Conservation (phyloP, 768 basidiomycete species). For the Lactarius sp. region DNA sequence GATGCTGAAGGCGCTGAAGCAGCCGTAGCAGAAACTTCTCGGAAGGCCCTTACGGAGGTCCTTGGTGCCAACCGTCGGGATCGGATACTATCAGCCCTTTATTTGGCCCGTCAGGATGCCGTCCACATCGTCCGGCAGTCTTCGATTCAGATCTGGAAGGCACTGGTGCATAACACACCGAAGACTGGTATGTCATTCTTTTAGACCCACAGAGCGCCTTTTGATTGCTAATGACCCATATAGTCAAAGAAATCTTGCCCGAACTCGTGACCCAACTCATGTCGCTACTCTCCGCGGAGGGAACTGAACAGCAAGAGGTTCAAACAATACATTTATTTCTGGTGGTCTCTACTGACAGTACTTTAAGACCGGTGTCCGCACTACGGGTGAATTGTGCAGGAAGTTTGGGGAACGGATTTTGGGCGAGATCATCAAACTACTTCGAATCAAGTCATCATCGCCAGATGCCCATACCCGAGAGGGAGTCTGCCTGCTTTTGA, state of each 20-base stretch:
- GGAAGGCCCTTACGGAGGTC: conserved; percentile 80
- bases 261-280: conserved; percentile 78
- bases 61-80: conserved; percentile 87
- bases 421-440: conserved; percentile 73
- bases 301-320: conserved; percentile 89
- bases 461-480: conserved; percentile 61
- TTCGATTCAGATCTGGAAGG: conserved; percentile 97
- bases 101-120: conserved; percentile 89
- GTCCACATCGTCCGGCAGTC: conserved; percentile 86
- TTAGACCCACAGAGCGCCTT: not conserved
- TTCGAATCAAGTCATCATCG: conserved; percentile 62
- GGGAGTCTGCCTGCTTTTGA: conserved; percentile 83
- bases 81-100: conserved; percentile 84
- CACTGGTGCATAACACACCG: conserved; percentile 90
- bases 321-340: not conserved
- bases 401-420: conserved; percentile 94
- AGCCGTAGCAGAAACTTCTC: conserved; percentile 68
- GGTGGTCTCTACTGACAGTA: conserved; percentile 1
- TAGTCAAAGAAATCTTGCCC: conserved; percentile 86
- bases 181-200: conserved; percentile 59
- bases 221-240: conserved; percentile 14
- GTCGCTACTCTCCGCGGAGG: conserved; percentile 68
- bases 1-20: conserved; percentile 72
- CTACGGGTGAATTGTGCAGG: conserved; percentile 82
- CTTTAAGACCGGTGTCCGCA: conserved; percentile 77